These are phyloP conservation scores for Penicillium lagena DNA, from an alignment of 495 filamentous ascomycete genomes.

Conservation along the genomic window DNA sequence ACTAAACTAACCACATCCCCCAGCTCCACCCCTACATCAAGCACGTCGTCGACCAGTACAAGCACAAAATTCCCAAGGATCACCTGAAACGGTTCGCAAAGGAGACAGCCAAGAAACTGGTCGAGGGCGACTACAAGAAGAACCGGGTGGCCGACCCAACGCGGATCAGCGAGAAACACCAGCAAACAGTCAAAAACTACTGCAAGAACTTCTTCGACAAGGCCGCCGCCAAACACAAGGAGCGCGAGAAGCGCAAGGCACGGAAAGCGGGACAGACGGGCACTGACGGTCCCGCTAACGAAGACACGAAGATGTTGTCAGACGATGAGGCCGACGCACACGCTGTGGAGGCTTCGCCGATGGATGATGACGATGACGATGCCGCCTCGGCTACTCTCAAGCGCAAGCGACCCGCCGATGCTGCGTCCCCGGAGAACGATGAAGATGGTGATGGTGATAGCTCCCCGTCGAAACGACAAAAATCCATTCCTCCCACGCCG, in stretches of 20 bases:
- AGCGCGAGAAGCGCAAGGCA: conserved; percentile 59
- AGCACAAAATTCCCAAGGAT: conserved; percentile 75
- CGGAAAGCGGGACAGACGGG: conserved; percentile 36
- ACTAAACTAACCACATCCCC: conserved; percentile 3
- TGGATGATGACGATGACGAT: conserved; percentile 21
- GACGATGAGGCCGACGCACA: conserved; percentile 44
- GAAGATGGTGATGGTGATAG: conserved; percentile 21
- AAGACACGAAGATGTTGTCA: conserved; percentile 43
- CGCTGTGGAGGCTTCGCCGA: conserved; percentile 17
- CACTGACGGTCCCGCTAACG: conserved; percentile 22
- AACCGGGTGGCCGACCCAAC: conserved; percentile 75
- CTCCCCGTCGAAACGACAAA: conserved; percentile 32
- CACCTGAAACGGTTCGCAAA: conserved; percentile 84
- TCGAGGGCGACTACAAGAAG: conserved; percentile 84
- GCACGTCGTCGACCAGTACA: conserved; percentile 78
- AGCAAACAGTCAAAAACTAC: conserved; percentile 71
- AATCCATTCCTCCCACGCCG: conserved; percentile 31
- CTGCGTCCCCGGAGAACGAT: conserved; percentile 56
- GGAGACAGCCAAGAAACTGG: conserved; percentile 80
- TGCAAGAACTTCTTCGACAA: conserved; percentile 83
- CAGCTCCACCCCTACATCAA: conserved; percentile 81
- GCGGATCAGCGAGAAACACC: conserved; percentile 70
- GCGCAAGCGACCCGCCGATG: conserved; percentile 17
- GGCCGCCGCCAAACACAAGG: conserved; percentile 66
- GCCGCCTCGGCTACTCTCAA: conserved; percentile 13